Evolutionary conservation across 2,329 filamentous ascomycete genomes (phyloP), one percentile per base, ranked within the genome.

Genomic region (Aspergillaceae sp.): DNA sequence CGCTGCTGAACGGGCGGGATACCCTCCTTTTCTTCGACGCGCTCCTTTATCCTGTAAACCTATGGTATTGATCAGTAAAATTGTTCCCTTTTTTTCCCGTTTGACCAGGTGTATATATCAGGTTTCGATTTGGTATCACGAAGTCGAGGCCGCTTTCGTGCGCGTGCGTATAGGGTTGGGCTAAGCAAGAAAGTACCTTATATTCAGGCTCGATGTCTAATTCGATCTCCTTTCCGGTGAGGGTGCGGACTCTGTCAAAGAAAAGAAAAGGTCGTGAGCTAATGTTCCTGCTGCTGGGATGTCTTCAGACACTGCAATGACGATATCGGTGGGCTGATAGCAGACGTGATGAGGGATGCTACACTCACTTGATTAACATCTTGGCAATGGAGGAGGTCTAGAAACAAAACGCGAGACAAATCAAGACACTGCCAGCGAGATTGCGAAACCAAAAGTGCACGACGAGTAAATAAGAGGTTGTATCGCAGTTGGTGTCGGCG

Each of bases 151-250:
- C 1, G 19, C 19, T 19, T 19, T 19, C 19, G 19, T 19, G 19
- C 19, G 19, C 19, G 19, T 19, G 19, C 19, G 19, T 19, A 19
- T 19, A 19, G 19, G 36, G 26, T 7, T 5, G 40, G 7, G 29
- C 36, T 10, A 43, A 32, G 9, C 30, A n/a, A 29, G 29, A 40
- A 42, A 43, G 45, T 59, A 94, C 90, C 79, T 90, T 95, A 78
- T 94, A 94, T 63, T 88, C 84, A 44, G 82, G 77, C 75, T 97
- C 92, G 66, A 98, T 94, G 65, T 97, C 90, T 61, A 98, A 82
- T 77, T 97, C 91, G 68, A 97, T 97, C 74, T 98, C 89, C 77
- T 97, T 97, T 64, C 92, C 92, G 54, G 92, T 97, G 54, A 98
- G 83, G 52, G 92, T 98, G 66, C 92, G 86, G 66, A 98, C 91